Base-by-base conservation (phyloP, 2,329 filamentous ascomycete genomes). In the Penicillium thymicola region DNA sequence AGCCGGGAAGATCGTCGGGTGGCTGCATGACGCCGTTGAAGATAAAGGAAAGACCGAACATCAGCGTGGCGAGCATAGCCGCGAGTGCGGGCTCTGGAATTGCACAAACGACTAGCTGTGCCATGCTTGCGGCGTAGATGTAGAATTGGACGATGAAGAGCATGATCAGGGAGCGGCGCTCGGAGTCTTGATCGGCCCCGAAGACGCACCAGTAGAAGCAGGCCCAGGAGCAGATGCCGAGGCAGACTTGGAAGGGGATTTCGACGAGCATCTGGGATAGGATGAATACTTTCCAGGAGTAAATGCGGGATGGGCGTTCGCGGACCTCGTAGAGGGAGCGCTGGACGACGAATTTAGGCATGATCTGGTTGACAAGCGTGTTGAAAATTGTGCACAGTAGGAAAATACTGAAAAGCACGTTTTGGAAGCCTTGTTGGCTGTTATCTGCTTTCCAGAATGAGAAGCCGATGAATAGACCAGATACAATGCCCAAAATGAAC, bases 201-300 rank as follows among this genome's bases (percentile, higher is more conserved):
- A 65, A 60, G 25, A 67, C 62, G 2, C 54, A 54, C 56, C 57
- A 67, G 55, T 66, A 67, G 47, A 64, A 67, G 2, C 55, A 65
- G 9, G 58, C 62, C 58, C 59, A 67, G 3, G 64, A 53, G 45
- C 60, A 64, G 16, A 66, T 42, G 18, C 59, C 59, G 5, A 65
- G 50, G n/a, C 43, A 56, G 18, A 65, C 82, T 71, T 93, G 90
- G 87, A 89, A 96, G 0, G 90, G 89, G 1, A 96, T 75, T 72
- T 96, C 92, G 55, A 92, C 89, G 28, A 92, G 75, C 63, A 96
- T 89, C 70, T 92, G 88, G 48, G 87, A 85, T n/a, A 92, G 75
- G 82, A 94, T 90, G 69, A 94, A 94, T 6, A 89, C 85, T 70
- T 89, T 86, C 90, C 90, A 95, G 45, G 84, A 85, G 74, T 94